Evolutionary conservation across 306 rosid species (phyloP), one percentile per base, ranked within the genome.

Genomic region (Nissolia schottii): DNA sequence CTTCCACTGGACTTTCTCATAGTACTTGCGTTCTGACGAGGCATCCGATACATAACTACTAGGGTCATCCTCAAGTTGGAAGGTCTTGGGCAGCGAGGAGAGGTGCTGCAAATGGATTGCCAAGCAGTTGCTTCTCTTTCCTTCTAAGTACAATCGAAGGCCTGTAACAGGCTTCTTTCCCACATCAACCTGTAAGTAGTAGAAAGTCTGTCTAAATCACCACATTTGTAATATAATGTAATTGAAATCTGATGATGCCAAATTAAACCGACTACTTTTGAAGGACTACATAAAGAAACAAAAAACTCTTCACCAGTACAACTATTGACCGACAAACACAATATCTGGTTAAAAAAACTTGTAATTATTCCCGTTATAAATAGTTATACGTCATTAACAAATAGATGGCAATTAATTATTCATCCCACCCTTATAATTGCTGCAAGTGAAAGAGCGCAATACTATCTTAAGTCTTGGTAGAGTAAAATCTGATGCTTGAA

Each of bases 101-200:
- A 92, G 97, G 78, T 92, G 97, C 79, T 92, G 97, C 80, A 92
- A 75, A 81, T 92, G 97, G 68, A 92, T 86, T 67, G 92, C 96
- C 73, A 92, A 64, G 84, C 90, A 83, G 76, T 89, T 89, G 76
- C 92, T 83, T 83, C 80, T 84, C 76, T 89, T 92, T 27, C 97
- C 97, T 68, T 92, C 97, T 76, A 92, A 79, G 81, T 89, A 86
- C 63, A 92, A 67, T 48, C 97, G 82, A 66, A 92, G 92, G 56
- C 97, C 97, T 5, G 97, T 92, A 79, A 89, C 97, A 5, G 96
- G 96, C 68, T 81, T 87, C 84, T 77, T 83, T 32, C 83, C 92
- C 77, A 86, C 96, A 79, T 87, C 90, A 56, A 92, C 93, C 97
- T 92, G 67, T 69, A 56, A 38, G 34, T 71, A 61, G 49, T 74